Base-by-base conservation (phyloP, 495 filamentous ascomycete species). In the Aspergillus haitiensis region DNA sequence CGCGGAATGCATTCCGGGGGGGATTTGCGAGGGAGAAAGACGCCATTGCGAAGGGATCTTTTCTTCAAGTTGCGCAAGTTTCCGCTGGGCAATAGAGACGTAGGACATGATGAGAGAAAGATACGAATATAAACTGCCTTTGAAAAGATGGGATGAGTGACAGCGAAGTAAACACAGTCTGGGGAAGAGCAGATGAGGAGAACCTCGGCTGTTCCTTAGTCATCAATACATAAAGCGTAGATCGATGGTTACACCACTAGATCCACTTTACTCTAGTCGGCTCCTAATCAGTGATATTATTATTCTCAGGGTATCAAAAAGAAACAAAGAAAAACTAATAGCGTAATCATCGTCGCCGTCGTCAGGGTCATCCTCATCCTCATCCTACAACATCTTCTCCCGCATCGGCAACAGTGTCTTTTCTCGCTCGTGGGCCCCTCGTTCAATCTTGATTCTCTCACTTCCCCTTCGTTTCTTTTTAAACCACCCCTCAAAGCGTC, bases 1-100 rank as follows among this genome's bases (percentile, higher is more conserved):
- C 3, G 70, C 67, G 7, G 74, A 73, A 42, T 75, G 72, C 73
- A 78, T 77, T 18, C 72, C 74, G 33, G 59, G 47, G 4, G 76
- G 75, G 33, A 78, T 73, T 42, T 63, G 34, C 16, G 71, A 59
- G 33, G 65, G 61, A 18, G 74, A 64, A 7, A 78, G 63, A 8
- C 69, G 72, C 81, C 80, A 83, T 76, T 78, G 70, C 34, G 67
- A 32, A 3, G 81, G 81, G 31, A 83, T 79, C 3, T 70, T 72
- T 49, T 78, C 71, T 42, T 69, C 67, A 4, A 79, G 67, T 34
- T 81, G 69, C 21, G 67, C 70, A 60, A 79, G 78, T 60, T 84
- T 84, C 36, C 72, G 75, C 27, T 68, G 59, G 13, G 79, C 74
- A 46, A 82, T 62, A 36, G 55, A 36, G 15, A 42, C 16, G 33